Percentiles rank a stretch among this genome's conserved stretches.
Evolutionary conservation across 2,329 filamentous ascomycete genomes (phyloP).

Genomic region (Macrophomina pseudophaseolina): DNA sequence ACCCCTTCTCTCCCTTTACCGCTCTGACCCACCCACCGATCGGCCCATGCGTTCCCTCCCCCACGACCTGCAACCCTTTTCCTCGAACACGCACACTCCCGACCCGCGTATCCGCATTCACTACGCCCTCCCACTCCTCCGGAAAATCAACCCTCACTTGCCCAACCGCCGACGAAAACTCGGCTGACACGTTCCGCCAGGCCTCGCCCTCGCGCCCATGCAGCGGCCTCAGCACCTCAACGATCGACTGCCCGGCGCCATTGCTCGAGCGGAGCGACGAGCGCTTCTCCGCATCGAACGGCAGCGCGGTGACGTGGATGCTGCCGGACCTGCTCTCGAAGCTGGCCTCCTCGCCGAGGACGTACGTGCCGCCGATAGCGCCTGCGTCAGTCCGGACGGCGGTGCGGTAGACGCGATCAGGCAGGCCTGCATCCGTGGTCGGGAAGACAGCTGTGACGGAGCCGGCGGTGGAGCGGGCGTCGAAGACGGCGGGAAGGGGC

Average conservation of each 20-base stretch:
- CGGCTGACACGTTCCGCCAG: background rate
- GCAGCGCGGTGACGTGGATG: background rate
- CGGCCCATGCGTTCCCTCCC: conserved; percentile 3
- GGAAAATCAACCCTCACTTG: background rate
- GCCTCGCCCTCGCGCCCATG: background rate
- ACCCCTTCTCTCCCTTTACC: background rate
- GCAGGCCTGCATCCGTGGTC: background rate
- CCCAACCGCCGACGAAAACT: background rate
- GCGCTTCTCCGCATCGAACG: background rate
- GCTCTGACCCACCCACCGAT: conserved; percentile 3
- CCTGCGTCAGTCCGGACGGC: conserved; percentile 1
- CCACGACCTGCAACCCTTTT: background rate
- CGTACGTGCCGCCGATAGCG: background rate
- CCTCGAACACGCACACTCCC: background rate
- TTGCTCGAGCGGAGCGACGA: background rate
- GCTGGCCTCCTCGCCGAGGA: background rate
- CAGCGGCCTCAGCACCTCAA: background rate
- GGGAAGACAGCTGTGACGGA: background rate
- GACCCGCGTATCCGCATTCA: background rate
- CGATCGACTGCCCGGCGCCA: background rate
- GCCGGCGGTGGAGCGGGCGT: background rate
- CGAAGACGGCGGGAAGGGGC: background rate
- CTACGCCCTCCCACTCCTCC: background rate
- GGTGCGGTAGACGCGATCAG: background rate
- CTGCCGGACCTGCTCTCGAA: background rate